These are phyloP conservation scores for Penicillium verrucosum DNA, from an alignment of 2,329 filamentous ascomycete species.

Conservation along the genomic window DNA sequence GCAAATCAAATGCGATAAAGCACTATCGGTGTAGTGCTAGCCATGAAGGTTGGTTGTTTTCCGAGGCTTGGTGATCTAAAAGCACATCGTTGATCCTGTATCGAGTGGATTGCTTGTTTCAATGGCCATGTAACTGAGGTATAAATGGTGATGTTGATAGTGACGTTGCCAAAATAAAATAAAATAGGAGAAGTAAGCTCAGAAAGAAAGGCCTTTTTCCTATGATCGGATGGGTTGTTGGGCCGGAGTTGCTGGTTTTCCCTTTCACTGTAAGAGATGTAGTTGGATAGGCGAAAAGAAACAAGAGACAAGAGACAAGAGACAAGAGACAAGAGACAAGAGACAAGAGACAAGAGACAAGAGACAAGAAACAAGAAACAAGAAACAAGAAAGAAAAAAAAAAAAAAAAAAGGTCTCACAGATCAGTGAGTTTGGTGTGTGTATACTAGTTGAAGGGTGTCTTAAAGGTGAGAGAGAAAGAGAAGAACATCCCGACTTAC, in stretches of 20 bases:
- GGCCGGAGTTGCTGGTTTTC: not conserved
- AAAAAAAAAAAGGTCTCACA: not conserved
- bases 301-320: not conserved
- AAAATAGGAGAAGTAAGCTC: not conserved
- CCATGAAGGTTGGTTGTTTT: slow-evolving; percentile 21
- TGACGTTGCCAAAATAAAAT: not conserved
- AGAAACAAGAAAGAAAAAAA: too few relatives aligned
- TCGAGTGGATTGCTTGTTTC: not conserved
- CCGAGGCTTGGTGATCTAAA: slow-evolving; percentile 11
- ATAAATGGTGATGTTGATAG: not conserved
- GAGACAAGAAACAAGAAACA: too few relatives aligned
- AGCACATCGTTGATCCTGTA: slow-evolving; percentile 16
- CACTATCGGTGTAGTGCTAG: slow-evolving; percentile 10
- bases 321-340: not conserved
- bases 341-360: too few relatives aligned
- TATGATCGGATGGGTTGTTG: not conserved
- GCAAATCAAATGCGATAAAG: slow-evolving; percentile 2
- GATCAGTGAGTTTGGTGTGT: not conserved
- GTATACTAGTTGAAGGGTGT: not conserved
- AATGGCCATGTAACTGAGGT: not conserved
- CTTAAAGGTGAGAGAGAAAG: not conserved
- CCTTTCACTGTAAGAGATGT: not conserved
- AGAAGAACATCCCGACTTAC: slow-evolving; percentile 20
- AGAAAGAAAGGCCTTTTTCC: not conserved
- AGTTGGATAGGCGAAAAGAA: not conserved